Base-by-base conservation (phyloP, 2,329 filamentous ascomycete genomes). In the Cordyceps javanica region DNA sequence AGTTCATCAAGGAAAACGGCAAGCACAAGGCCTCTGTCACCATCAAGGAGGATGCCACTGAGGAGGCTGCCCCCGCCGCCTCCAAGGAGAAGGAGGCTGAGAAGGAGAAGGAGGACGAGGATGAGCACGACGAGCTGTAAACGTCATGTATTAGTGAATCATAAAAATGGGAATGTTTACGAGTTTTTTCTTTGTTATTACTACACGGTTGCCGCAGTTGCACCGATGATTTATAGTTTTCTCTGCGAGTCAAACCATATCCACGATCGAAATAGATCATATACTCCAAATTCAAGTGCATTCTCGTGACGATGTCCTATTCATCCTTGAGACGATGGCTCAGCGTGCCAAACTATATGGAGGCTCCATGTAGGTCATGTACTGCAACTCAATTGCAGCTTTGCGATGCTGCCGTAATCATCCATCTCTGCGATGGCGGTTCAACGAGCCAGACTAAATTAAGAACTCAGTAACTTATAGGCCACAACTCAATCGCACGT, bases 1-100 rank as follows among this genome's bases (percentile, higher is more conserved):
- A 87, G 68, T 99, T 99, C 79, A 83, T 99, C 74, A 87, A 90
- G 77, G 91, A 97, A 81, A 96, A 94, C 74, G 94, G 94, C 75
- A 94, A 91, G 77, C 83, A 95, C 82, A 86, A 88, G 75, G 85
- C 90, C 63, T 85, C 87, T 67, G 85, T 87, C 62, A 75, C 79
- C 57, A 77, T 79, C 64, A 75, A 77, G 66, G 73, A 75, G 66
- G 80, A 80, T 66, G 81, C 82, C 64, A 72, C 75, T 36, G 77
- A 78, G 59, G 80, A 82, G 66, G 80, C 86, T 70, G 74, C 77
- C 58, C 77, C 78, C 44, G 76, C 78, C 58, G 77, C 80, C 64
- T 73, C 81, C 66, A 76, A 77, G 26, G 80, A 83, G 69, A 73
- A 78, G 61, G 69, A 68, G 57, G 72, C 56, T 69, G 72, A 80